Conservation (phyloP, 768 basidiomycete genomes). For the Psilocybe cubensis region DNA sequence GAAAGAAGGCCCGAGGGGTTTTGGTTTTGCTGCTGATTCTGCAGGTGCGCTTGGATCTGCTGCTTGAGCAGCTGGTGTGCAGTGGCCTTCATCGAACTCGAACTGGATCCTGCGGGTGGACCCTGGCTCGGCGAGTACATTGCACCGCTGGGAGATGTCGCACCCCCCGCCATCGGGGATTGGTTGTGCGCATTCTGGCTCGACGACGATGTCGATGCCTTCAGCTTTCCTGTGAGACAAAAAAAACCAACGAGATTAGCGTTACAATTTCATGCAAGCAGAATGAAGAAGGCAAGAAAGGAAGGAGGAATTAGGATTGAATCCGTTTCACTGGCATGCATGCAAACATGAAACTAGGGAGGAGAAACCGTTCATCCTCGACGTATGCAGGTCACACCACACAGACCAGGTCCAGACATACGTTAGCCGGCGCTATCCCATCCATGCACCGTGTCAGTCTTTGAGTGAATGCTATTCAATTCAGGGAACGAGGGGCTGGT, state of each 20-base stretch:
- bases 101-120: neutral
- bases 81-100: neutral
- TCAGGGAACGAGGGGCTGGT: neutral
- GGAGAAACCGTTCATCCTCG: neutral
- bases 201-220: neutral
- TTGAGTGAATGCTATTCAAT: neutral
- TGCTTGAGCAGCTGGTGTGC: constrained; percentile 16
- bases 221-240: constrained; percentile 8
- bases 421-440: neutral
- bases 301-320: neutral
- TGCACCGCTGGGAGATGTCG: neutral
- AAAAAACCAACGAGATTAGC: neutral
- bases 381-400: no score
- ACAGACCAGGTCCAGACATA: no score
- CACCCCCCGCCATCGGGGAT: neutral
- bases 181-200: neutral
- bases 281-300: neutral
- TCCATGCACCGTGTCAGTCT: neutral
- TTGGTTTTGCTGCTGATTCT: constrained; percentile 13
- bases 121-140: neutral
- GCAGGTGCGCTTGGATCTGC: constrained; percentile 22
- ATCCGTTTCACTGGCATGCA: neutral
- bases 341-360: neutral
- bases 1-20: neutral
- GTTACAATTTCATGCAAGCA: neutral